phyloP scores from a whole-genome alignment of 768 basidiomycete species.

The Dioszegia crocea region DNA sequence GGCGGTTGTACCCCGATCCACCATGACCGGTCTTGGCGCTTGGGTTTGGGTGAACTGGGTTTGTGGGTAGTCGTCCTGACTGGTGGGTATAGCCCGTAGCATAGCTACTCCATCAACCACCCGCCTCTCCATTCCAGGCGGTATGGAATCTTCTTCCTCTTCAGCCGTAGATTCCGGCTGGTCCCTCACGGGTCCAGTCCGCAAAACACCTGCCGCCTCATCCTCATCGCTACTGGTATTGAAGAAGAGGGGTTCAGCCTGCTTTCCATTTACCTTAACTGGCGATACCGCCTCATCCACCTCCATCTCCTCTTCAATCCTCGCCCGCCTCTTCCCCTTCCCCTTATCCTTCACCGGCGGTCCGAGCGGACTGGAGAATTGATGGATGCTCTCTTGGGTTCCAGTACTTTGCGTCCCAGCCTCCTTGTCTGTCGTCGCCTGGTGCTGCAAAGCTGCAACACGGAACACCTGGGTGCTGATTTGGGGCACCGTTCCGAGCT shows the following conservation, averaged over 20 bases:
- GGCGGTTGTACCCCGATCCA: not conserved
- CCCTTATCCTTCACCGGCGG: not conserved
- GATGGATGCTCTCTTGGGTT: not conserved
- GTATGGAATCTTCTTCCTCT: not conserved
- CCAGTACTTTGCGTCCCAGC: no score
- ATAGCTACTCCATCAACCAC: constrained; percentile 16
- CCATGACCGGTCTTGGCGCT: not conserved
- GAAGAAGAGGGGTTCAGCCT: not conserved
- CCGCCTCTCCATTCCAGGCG: not conserved
- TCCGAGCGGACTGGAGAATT: constrained; percentile 1
- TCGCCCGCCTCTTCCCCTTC: not conserved
- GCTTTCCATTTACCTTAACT: not conserved
- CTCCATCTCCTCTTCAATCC: no score
- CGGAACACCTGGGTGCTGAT: not conserved
- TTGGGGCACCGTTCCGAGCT: not conserved
- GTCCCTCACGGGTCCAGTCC: not conserved
- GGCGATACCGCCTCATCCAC: no score
- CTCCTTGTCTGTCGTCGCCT: no score
- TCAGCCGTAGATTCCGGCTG: not conserved
- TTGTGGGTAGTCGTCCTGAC: not conserved
- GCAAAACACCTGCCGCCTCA: not conserved
- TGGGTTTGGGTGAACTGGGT: not conserved
- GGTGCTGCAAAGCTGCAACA: not conserved
- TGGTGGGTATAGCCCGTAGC: not conserved
- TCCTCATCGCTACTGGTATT: not conserved